A percentile compares a stretch with the other conserved stretches of the same genome.
These are phyloP conservation scores for Cutaneotrichosporon arboriforme DNA, from an alignment of 1,284 basidiomycete species.

Conservation along the genomic window DNA sequence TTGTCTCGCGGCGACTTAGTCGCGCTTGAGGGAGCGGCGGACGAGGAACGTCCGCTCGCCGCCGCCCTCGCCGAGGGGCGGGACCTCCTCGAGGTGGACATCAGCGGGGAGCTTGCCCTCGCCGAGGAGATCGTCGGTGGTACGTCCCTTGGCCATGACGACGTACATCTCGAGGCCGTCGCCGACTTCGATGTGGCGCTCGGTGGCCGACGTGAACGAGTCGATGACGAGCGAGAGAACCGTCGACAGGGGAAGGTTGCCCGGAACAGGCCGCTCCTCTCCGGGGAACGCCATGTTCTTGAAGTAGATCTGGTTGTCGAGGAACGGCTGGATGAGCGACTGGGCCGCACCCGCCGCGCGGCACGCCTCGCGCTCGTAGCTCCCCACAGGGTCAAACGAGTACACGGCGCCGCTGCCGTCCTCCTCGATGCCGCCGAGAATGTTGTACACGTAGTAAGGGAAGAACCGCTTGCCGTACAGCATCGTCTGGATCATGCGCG, in stretches of 20 bases:
- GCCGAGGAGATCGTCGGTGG: slow-evolving; percentile 59
- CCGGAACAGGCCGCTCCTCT: slow-evolving; percentile 58
- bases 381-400: slow-evolving; percentile 93
- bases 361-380: slow-evolving; percentile 90
- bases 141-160: slow-evolving; percentile 65
- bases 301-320: slow-evolving; percentile 98
- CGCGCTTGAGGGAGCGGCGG: slow-evolving; percentile 43
- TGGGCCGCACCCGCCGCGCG: slow-evolving; percentile 88
- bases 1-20: too few species aligned
- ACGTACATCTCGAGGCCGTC: slow-evolving; percentile 88
- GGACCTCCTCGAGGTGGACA: slow-evolving; percentile 51
- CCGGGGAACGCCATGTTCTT: slow-evolving; percentile 66
- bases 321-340: slow-evolving; percentile 84
- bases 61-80: slow-evolving; percentile 34
- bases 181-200: slow-evolving; percentile 95
- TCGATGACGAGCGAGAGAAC: slow-evolving; percentile 84
- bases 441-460: slow-evolving; percentile 94
- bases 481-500: slow-evolving; percentile 91
- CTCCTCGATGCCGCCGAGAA: slow-evolving; percentile 87
- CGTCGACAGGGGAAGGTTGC: slow-evolving; percentile 69
- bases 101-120: slow-evolving; percentile 53
- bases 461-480: slow-evolving; percentile 89
- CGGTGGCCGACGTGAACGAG: slow-evolving; percentile 74
- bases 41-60: slow-evolving; percentile 45
- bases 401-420: slow-evolving; percentile 92